Conservation (phyloP, 1,284 basidiomycete species). For the Naganishia sp. region DNA sequence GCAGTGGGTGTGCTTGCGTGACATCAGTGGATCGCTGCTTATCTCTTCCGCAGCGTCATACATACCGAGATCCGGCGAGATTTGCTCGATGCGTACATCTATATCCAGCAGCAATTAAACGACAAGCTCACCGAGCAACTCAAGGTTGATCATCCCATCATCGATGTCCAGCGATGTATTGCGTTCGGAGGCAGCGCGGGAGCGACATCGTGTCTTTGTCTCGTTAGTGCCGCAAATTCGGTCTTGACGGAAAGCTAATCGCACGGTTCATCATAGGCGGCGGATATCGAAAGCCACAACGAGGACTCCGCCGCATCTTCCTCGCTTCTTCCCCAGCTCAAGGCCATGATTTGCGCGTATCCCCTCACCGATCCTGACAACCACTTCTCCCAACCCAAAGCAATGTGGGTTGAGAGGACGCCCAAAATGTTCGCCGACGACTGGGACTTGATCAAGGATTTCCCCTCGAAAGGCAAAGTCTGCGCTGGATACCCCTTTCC, state of each 20-base stretch:
- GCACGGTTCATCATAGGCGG: conserved; percentile 9
- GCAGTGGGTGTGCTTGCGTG: conserved; percentile 16
- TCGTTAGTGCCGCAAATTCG: conserved; percentile 3
- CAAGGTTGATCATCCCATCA: background rate
- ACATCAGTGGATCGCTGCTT: background rate
- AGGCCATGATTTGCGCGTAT: conserved; percentile 19
- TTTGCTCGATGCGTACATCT: conserved; percentile 34
- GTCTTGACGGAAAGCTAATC: background rate
- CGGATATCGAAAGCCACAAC: conserved; percentile 14
- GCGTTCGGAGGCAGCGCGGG: conserved; percentile 35
- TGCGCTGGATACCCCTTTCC: conserved; percentile 12
- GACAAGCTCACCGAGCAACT: background rate
- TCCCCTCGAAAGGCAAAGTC: conserved; percentile 2
- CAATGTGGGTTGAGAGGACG: background rate
- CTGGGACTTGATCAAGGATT: conserved; percentile 23
- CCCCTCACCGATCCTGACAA: conserved; percentile 22
- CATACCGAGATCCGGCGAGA: conserved; percentile 31
- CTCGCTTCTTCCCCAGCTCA: conserved; percentile 1
- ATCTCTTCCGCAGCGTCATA: conserved; percentile 7
- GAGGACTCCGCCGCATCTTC: background rate
- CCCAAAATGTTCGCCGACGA: conserved; percentile 17
- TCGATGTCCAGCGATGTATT: conserved; percentile 12
- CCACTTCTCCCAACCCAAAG: conserved; percentile 12
- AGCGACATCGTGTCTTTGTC: conserved; percentile 21
- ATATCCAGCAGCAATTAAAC: conserved; percentile 24